phyloP scores from a whole-genome alignment of 1,284 basidiomycete species.

The Leccinum subrobustum region DNA sequence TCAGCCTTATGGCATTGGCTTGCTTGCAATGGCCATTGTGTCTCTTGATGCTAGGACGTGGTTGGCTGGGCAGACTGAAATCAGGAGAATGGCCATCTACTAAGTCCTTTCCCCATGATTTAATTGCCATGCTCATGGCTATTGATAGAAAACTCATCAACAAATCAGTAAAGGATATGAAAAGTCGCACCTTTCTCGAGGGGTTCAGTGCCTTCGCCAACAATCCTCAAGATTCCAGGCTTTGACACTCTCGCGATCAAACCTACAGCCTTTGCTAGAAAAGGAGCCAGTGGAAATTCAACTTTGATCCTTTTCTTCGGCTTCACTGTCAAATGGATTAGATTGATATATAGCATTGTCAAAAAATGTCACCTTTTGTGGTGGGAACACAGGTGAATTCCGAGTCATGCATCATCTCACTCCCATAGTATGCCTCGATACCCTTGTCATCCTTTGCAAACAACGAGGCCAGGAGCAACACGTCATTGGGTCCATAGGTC shows the following conservation, averaged over 20 bases:
- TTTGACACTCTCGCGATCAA: background rate
- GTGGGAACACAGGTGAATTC: background rate
- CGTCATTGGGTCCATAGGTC: constrained; percentile 19
- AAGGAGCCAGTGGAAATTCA: background rate
- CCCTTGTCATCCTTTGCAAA: constrained; percentile 13
- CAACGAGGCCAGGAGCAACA: constrained; percentile 21
- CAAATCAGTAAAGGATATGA: no score
- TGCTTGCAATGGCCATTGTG: constrained; percentile 4
- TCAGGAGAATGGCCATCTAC: background rate
- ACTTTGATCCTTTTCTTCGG: background rate
- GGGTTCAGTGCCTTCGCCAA: background rate
- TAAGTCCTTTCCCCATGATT: background rate
- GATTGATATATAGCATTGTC: background rate
- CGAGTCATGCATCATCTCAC: background rate
- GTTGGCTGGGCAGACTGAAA: background rate
- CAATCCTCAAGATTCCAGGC: background rate
- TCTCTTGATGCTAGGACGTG: background rate
- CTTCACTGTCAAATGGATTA: background rate
- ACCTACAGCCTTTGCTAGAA: background rate
- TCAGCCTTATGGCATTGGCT: background rate
- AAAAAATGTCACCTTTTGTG: constrained; percentile 1
- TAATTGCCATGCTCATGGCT: constrained; percentile 8
- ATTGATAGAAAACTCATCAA: background rate
- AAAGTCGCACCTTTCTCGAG: background rate
- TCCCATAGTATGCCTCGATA: constrained; percentile 4